These are phyloP conservation scores for Phytophthora agathidicida DNA, from an alignment of 352 stramenopile genomes.

Conservation along the genomic window DNA sequence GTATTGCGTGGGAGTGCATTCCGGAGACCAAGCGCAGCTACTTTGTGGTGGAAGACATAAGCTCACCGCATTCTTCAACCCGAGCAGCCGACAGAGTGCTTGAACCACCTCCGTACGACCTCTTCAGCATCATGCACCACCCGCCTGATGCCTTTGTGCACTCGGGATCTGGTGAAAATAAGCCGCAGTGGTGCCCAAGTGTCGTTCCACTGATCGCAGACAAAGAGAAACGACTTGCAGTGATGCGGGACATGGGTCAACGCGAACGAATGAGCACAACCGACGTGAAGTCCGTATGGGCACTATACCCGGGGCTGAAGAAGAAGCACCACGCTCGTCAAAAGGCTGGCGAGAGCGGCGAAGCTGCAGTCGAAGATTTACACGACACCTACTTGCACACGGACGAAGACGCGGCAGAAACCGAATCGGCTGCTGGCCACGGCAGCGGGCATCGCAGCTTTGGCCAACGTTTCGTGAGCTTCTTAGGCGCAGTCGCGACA, in stretches of 20 bases:
- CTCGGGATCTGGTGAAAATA: slow-evolving; percentile 24
- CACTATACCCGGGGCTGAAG: slow-evolving; percentile 65
- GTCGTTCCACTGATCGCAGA: slow-evolving; percentile 69
- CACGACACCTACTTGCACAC: slow-evolving; percentile 74
- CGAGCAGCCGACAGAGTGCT: slow-evolving; percentile 25
- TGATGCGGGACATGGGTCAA: slow-evolving; percentile 78
- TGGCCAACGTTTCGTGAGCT: slow-evolving; percentile 57
- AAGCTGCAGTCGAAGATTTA: slow-evolving; percentile 35
- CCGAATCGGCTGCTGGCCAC: slow-evolving; percentile 1
- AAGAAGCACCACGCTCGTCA: slow-evolving; percentile 47
- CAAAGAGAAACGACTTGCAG: slow-evolving; percentile 45
- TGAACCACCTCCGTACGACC: slow-evolving; percentile 64
- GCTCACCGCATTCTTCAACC: slow-evolving; percentile 3
- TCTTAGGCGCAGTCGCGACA: slow-evolving; percentile 68
- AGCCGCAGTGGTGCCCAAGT: slow-evolving; percentile 66
- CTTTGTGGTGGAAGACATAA: slow-evolving; percentile 68
- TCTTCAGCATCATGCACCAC: slow-evolving; percentile 89
- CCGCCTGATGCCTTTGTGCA: slow-evolving; percentile 73
- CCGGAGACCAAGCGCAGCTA: slow-evolving; percentile 65
- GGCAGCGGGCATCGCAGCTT: slow-evolving; percentile 24
- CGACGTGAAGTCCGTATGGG: slow-evolving; percentile 81
- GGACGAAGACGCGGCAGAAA: slow-evolving; percentile 40
- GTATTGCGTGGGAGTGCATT: slow-evolving; percentile 83
- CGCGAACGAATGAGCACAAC: slow-evolving; percentile 69
- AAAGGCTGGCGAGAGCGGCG: slow-evolving; percentile 37